Base-by-base conservation (phyloP, 2,329 filamentous ascomycete species). In the Alternaria metachromatica region DNA sequence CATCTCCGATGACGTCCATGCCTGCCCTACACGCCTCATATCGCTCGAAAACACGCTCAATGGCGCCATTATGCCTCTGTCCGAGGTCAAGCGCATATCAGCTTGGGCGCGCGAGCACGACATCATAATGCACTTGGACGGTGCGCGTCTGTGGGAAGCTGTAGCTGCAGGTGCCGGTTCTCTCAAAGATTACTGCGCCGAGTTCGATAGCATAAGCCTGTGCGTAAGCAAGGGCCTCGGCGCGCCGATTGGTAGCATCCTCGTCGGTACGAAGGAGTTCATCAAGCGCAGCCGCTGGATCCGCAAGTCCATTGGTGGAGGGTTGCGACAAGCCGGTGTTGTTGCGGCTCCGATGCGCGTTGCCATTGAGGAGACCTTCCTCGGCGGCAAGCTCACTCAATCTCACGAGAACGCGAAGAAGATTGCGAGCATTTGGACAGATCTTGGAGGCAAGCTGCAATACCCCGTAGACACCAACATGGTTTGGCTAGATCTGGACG, bases 401-500 rank as follows among this genome's bases (percentile, higher is more conserved):
- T 87, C 86, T 9, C 91, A 95, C 78, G 80, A 81, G 50, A 86
- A 86, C 28, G 91, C 92, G 3, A 86, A 86, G 77, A 82, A 82
- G 70, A 83, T 94, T 23, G 88, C 86, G 25, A 81, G 84, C 30
- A 78, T 91, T 67, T 97, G 93, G 93, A 86, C 83, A 6, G 82
- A 81, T 15, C 83, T 89, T 55, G 93, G 93, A 5, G 93, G 93
- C 1, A 88, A 87, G 79, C 80, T 93, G 60, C 80, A 85, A 20
- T 84, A 90, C 63, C 90, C 91, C 0, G 90, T 92, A 2, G 90
- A 97, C 75, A 96, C 93, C n/a, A 97, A 97, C 81, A 96, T 97
- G 92, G 88, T 93, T 33, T 97, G 92, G 93, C 75, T 96, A 62
- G 90, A 96, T 77, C 82, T 96, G 15, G 86, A 88, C 28, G 85